A percentile compares a stretch with the other conserved stretches of the same genome.
These are phyloP conservation scores for Claviceps maximensis DNA, from an alignment of 2,329 filamentous ascomycete species.

Conservation along the genomic window DNA sequence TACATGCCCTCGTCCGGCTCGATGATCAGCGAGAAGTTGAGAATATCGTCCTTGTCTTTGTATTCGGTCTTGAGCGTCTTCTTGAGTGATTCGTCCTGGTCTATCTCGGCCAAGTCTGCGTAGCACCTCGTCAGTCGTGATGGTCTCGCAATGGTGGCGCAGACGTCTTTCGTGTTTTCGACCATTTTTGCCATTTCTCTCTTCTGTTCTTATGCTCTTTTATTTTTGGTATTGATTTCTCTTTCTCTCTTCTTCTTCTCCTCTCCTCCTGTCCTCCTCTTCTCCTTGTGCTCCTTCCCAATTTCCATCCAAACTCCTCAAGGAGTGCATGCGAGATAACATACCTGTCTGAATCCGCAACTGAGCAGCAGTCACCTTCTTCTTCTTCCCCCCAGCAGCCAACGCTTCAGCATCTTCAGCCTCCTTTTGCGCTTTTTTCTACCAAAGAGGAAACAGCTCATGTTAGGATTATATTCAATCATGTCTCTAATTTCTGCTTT, in stretches of 20 bases:
- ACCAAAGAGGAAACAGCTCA: slow-evolving; percentile 11
- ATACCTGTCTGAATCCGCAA: slow-evolving; percentile 90
- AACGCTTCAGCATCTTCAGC: slow-evolving; percentile 69
- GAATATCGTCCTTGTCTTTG: slow-evolving; percentile 70
- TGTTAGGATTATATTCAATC: background rate
- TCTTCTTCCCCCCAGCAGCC: slow-evolving; percentile 70
- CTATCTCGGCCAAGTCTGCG: slow-evolving; percentile 66
- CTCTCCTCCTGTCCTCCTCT: background rate
- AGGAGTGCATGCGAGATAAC: background rate
- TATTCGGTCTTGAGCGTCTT: slow-evolving; percentile 72
- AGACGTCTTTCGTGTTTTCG: background rate
- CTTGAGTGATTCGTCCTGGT: slow-evolving; percentile 41
- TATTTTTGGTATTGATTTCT: background rate
- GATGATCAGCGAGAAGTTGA: slow-evolving; percentile 72
- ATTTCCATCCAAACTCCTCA: no score
- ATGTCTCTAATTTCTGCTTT: background rate
- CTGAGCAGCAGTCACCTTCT: slow-evolving; percentile 96
- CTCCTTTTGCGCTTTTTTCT: slow-evolving; percentile 96
- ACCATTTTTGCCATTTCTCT: background rate
- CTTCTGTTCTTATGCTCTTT: background rate
- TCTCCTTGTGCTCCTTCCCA: background rate
- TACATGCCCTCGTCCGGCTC: slow-evolving; percentile 81
- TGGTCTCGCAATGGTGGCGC: no score
- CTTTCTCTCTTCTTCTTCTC: background rate
- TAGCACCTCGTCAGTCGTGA: background rate